Percentiles rank a stretch among this genome's conserved stretches.
Evolutionary conservation across 2,329 filamentous ascomycete genomes (phyloP).

Genomic region (Diaporthe sp.): DNA sequence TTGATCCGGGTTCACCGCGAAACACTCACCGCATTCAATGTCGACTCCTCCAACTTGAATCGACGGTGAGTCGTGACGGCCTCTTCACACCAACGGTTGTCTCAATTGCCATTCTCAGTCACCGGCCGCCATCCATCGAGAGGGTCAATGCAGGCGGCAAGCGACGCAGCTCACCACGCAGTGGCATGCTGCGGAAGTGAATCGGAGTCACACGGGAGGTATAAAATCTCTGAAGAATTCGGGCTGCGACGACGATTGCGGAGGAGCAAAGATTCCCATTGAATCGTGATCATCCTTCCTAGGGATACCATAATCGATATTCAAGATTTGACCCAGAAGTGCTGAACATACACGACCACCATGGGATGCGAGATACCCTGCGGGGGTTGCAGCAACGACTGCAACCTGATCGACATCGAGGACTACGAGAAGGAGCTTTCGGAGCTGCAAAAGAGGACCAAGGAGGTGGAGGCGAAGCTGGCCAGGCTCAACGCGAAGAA

Average conservation of each 20-base stretch:
- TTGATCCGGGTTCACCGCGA: conserved; percentile 13
- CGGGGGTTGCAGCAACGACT: conserved; percentile 38
- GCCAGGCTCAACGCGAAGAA: conserved; percentile 30
- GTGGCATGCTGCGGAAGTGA: conserved; percentile 24
- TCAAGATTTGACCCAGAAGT: no score
- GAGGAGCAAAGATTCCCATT: neutral
- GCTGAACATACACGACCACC: neutral
- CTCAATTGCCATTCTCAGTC: neutral
- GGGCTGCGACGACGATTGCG: neutral
- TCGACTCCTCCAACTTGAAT: neutral
- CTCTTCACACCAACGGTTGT: neutral
- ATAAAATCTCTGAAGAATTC: neutral
- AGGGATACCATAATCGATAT: no score
- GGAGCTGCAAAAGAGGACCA: conserved; percentile 43
- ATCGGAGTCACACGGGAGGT: neutral
- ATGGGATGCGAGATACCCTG: conserved; percentile 38
- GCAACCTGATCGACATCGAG: conserved; percentile 45
- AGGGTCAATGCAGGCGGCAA: conserved; percentile 27
- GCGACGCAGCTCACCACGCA: neutral
- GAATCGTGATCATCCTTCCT: neutral
- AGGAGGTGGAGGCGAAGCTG: conserved; percentile 46
- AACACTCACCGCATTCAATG: conserved; percentile 27
- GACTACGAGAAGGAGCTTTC: conserved; percentile 46
- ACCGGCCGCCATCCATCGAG: neutral
- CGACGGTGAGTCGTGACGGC: neutral